Percentiles rank a stretch among this genome's conserved stretches.
Conservation (phyloP, 805 yeast genomes). For the Candida orba region DNA sequence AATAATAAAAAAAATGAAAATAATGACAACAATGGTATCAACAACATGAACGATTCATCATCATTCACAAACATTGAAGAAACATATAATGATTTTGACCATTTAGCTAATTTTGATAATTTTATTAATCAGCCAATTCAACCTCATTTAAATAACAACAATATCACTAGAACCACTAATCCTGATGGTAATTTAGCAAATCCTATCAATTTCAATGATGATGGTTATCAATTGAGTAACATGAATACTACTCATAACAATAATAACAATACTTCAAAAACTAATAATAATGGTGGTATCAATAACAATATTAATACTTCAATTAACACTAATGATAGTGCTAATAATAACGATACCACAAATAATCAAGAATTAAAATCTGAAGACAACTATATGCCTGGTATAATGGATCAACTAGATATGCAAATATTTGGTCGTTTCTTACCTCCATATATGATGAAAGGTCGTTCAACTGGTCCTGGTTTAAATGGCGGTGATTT, state of each 20-base stretch:
- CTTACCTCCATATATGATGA: slow-evolving; percentile 77
- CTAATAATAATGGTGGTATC: too few relatives aligned
- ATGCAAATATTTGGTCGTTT: slow-evolving; percentile 79
- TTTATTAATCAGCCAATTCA: slow-evolving; percentile 21
- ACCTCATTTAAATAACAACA: neutral
- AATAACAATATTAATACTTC: too few relatives aligned
- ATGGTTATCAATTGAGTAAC: too few relatives aligned
- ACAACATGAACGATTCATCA: neutral
- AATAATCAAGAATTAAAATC: slow-evolving; percentile 3
- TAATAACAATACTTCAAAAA: neutral
- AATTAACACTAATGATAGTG: too few relatives aligned
- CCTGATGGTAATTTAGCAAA: neutral
- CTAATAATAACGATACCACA: too few relatives aligned
- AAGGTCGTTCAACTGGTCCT: slow-evolving; percentile 20
- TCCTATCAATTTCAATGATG: neutral
- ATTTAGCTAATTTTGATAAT: slow-evolving; percentile 24
- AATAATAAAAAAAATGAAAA: too few relatives aligned
- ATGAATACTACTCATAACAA: neutral
- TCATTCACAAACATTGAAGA: slow-evolving; percentile 18
- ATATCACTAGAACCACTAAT: neutral
- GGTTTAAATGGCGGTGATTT: slow-evolving; percentile 25
- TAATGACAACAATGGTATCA: slow-evolving; percentile 1
- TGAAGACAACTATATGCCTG: slow-evolving; percentile 50
- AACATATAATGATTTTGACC: slow-evolving; percentile 20
- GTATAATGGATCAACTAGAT: slow-evolving; percentile 79